These are phyloP conservation scores for Cutaneotrichosporon dermatis DNA, from an alignment of 1,284 basidiomycete species.

Conservation along the genomic window DNA sequence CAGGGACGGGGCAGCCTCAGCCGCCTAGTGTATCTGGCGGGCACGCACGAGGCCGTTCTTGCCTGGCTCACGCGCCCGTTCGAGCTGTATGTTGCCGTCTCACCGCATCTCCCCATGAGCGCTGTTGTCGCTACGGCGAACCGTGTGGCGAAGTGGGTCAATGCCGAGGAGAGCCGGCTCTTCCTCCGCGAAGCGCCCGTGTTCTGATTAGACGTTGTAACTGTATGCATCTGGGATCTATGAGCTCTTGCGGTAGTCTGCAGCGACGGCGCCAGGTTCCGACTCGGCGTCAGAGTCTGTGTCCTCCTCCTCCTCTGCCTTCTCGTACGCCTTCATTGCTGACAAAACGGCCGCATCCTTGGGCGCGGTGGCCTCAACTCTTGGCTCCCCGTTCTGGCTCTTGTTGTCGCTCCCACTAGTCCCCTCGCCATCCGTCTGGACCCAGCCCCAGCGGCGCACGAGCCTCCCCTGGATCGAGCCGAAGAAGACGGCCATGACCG, in stretches of 20 bases:
- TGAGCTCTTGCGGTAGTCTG: not conserved
- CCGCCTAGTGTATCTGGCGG: conserved; percentile 79
- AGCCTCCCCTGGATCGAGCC: conserved; percentile 85
- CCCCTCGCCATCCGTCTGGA: conserved; percentile 19
- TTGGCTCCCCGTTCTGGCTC: not conserved
- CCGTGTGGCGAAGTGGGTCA: conserved; percentile 81
- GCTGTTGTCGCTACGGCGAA: conserved; percentile 83
- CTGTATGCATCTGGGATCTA: conserved; percentile 4
- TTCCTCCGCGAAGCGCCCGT: conserved; percentile 85
- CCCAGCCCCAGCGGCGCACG: conserved; percentile 67
- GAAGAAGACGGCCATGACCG: conserved; percentile 86
- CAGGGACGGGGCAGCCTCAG: conserved; percentile 66
- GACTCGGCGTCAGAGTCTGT: not conserved
- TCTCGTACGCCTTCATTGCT: not conserved
- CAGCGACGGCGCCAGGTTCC: not conserved
- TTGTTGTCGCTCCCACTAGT: not conserved
- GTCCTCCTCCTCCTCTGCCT: not conserved
- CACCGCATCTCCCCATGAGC: conserved; percentile 76
- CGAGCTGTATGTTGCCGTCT: conserved; percentile 80
- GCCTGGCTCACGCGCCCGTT: conserved; percentile 80
- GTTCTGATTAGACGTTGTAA: conserved; percentile 54
- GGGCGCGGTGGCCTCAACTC: not conserved
- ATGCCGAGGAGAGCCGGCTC: conserved; percentile 71
- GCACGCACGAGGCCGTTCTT: conserved; percentile 78
- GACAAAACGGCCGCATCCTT: not conserved